These are phyloP conservation scores for Trichaptum fuscoviolaceum DNA, from an alignment of 768 basidiomycete genomes.

Conservation along the genomic window DNA sequence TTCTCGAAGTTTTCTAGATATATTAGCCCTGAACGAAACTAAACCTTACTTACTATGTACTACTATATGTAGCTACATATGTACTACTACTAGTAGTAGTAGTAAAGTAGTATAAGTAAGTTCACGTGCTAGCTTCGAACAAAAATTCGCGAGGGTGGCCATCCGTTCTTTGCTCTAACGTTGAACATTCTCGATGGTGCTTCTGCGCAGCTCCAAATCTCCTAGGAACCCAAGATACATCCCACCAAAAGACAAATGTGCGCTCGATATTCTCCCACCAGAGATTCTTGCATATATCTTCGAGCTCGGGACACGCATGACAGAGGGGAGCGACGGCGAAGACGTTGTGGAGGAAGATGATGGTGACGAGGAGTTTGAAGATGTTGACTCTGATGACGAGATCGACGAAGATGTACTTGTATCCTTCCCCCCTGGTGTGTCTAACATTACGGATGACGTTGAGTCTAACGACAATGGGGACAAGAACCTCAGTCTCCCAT, in stretches of 20 bases:
- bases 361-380: constrained; percentile 2
- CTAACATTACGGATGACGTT: constrained; percentile 20
- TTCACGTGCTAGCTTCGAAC: too few relatives aligned
- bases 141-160: too few relatives aligned
- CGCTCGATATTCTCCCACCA: constrained; percentile 47
- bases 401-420: constrained; percentile 20
- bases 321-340: constrained; percentile 8
- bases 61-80: too few relatives aligned
- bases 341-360: background rate
- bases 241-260: constrained; percentile 36
- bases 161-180: too few relatives aligned
- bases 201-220: background rate
- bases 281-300: constrained; percentile 57
- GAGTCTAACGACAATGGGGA: constrained; percentile 13
- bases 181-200: too few relatives aligned
- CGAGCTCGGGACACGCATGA: constrained; percentile 32
- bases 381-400: constrained; percentile 27
- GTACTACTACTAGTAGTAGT: too few relatives aligned
- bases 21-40: too few relatives aligned
- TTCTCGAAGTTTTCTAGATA: too few relatives aligned
- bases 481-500: constrained; percentile 23
- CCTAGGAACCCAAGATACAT: background rate
- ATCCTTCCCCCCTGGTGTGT: constrained; percentile 18
- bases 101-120: too few relatives aligned
- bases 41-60: too few relatives aligned